phyloP scores from a whole-genome alignment of 371 early-diverging fungal genomes.

The Cladochytrium tenue region DNA sequence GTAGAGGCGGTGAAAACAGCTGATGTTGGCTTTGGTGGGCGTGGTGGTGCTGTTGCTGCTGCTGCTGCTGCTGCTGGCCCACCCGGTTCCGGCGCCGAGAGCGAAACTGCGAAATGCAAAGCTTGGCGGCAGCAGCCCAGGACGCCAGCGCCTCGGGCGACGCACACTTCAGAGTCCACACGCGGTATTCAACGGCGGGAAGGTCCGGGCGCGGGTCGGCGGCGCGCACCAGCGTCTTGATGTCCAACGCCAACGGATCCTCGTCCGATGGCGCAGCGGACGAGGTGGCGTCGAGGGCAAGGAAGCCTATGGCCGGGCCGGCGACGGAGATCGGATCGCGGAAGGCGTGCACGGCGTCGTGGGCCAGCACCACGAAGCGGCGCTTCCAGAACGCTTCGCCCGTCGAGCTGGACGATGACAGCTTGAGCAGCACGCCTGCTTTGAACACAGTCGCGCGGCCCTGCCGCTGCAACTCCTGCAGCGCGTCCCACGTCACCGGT shows the following conservation, averaged over 20 bases:
- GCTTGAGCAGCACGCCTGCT: constrained; percentile 1
- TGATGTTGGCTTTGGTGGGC: background rate
- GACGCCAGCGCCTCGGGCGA: background rate
- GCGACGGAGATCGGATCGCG: background rate
- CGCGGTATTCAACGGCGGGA: background rate
- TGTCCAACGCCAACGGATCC: background rate
- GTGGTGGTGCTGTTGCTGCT: background rate
- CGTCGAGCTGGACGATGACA: constrained; percentile 3
- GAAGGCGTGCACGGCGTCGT: constrained; percentile 2
- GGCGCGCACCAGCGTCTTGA: background rate
- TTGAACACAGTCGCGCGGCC: background rate
- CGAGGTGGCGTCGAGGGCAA: background rate
- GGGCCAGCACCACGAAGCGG: constrained; percentile 3
- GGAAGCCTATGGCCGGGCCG: background rate
- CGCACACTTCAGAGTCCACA: background rate
- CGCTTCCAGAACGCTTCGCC: constrained; percentile 8
- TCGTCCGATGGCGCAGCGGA: background rate
- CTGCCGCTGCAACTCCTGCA: background rate
- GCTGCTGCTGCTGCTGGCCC: background rate
- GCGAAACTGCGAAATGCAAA: background rate
- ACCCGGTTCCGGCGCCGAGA: background rate
- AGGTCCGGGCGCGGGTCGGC: background rate
- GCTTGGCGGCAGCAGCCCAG: background rate
- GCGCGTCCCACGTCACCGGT: background rate
- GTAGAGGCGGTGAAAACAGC: background rate